Conservation (phyloP, 176 grass and related monocot species). For the Oryza glaberrima region DNA sequence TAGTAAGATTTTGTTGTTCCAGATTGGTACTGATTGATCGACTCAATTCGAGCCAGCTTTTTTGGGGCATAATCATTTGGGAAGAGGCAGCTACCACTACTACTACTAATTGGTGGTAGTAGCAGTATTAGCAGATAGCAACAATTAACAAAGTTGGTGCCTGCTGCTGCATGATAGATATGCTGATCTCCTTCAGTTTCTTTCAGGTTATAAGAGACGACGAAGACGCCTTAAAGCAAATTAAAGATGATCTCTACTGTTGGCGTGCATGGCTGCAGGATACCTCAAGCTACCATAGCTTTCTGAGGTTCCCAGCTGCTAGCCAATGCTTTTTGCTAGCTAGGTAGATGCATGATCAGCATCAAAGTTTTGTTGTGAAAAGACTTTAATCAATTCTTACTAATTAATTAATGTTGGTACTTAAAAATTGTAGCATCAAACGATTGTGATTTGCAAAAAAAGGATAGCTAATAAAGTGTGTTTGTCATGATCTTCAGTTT, state of each 20-base stretch:
- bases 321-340: not conserved
- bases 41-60: not conserved
- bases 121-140: not conserved
- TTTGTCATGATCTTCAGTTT: not conserved
- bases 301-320: not conserved
- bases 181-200: not conserved
- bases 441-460: not conserved
- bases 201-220: not conserved
- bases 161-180: not conserved
- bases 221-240: not conserved
- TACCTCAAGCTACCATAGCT: not conserved
- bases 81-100: not conserved
- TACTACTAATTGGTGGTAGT: not conserved
- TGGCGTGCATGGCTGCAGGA: not conserved
- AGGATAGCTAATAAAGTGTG: not conserved
- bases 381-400: not conserved
- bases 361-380: not conserved
- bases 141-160: not conserved
- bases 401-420: not conserved
- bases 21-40: not conserved
- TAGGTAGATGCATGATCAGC: not conserved
- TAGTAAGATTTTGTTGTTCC: not conserved
- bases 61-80: not conserved
- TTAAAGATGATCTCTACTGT: not conserved
- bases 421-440: not conserved